Base-by-base conservation (phyloP, 2,329 filamentous ascomycete genomes). In the Harringtonia aguacate region DNA sequence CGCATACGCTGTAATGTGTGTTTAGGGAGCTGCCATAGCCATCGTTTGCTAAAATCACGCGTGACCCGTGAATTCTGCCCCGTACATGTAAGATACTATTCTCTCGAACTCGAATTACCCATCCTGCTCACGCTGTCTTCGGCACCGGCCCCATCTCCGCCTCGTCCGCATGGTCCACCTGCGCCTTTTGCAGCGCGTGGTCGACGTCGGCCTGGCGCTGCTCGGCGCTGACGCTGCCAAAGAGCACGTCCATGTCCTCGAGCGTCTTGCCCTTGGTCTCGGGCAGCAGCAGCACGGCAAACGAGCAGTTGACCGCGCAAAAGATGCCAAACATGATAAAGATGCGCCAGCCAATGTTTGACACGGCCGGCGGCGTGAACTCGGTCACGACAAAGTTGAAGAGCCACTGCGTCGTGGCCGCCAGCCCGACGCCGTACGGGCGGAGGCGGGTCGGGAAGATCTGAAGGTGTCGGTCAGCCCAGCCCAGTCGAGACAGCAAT, bases 301-400 rank as follows among this genome's bases (percentile, higher is more conserved):
- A 54, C 8, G 46, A 1, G 44, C 41, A 33, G 34, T 44, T 42
- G 15, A 36, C 46, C 13, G 21, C 17, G 14, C 31, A 44, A 7
- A 41, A 35, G 31, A 41, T 29, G 4, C 41, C 53, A 31, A 53
- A 53, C 33, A 55, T 59, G 6, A 48, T 15, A 17, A 46, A 48
- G 1, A 37, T 40, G 18, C 46, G 40, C 33, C 44, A 48, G 17
- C 34, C 27, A 9, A 48, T 46, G 24, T 17, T 44, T 38, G 21
- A 29, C 8, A 48, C 50, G 57, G 60, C 61, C 39, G 59, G 56
- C 10, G 57, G 55, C 2, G 53, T 52, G 31, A 55, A 55, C 39
- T 58, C 55, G 9, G 53, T 53, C 9, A 61, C 52, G 38, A 54
- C 51, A 45, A 61, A 61, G 40, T 61, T 53, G 13, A 50, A 53